Conservation (phyloP, 148 eudicot species). For the Rhododendron ovatum region DNA sequence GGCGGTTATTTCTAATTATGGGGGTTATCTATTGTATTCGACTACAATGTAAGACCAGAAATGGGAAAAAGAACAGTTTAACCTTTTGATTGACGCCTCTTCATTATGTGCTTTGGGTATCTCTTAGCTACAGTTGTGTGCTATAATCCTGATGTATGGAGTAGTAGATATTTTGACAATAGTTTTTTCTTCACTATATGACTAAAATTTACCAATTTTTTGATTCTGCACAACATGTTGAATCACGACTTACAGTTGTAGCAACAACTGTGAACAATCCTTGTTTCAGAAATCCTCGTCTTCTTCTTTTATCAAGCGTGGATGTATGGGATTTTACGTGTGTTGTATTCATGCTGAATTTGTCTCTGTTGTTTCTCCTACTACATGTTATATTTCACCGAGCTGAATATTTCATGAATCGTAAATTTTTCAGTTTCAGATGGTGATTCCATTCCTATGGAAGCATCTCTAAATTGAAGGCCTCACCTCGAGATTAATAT, state of each 20-base stretch:
- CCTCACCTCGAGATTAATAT: not conserved
- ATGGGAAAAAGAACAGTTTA: constrained; percentile 21
- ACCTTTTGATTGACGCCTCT: constrained; percentile 22
- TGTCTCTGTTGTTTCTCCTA: not conserved
- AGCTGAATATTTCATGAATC: constrained; percentile 3
- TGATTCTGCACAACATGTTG: not conserved
- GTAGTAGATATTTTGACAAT: not conserved
- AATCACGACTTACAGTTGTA: not conserved
- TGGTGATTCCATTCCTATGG: not conserved
- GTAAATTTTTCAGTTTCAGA: not conserved
- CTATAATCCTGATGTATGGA: not conserved
- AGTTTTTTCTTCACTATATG: not conserved
- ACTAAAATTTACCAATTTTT: not conserved
- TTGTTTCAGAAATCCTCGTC: not conserved
- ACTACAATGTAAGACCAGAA: constrained; percentile 20
- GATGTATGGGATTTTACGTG: not conserved
- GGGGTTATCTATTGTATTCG: constrained; percentile 16
- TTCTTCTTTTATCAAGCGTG: not conserved
- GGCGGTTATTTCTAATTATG: constrained; percentile 25
- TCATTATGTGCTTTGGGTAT: constrained; percentile 4
- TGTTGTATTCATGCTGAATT: not conserved
- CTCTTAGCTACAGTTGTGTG: not conserved
- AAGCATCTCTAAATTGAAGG: not conserved
- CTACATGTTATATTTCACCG: not conserved
- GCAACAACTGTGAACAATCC: not conserved